phyloP scores from a whole-genome alignment of 495 filamentous ascomycete species.

The Aspergillus avenaceus region DNA sequence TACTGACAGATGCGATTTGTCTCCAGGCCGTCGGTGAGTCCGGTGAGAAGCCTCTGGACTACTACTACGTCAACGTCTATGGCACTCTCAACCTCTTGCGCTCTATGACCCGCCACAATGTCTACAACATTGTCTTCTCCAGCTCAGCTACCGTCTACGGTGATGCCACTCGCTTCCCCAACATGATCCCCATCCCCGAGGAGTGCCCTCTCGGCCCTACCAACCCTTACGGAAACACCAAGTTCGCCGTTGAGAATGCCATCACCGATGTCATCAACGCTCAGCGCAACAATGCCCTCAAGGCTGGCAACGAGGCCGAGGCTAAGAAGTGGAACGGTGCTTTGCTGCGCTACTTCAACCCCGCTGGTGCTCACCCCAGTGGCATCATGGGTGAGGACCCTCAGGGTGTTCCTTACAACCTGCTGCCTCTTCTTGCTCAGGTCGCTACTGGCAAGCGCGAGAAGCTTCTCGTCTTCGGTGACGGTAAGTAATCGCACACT shows the following conservation, averaged over 20 bases:
- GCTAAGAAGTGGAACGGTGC: conserved; percentile 86
- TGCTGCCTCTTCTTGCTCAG: conserved; percentile 89
- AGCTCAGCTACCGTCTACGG: conserved; percentile 96
- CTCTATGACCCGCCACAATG: conserved; percentile 83
- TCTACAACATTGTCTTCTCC: conserved; percentile 96
- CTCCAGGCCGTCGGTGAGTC: conserved; percentile 93
- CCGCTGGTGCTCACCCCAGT: conserved; percentile 87
- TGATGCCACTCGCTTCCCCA: conserved; percentile 89
- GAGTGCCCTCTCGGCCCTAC: conserved; percentile 92
- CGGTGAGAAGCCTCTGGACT: conserved; percentile 90
- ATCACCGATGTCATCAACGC: conserved; percentile 90
- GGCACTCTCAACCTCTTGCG: conserved; percentile 85
- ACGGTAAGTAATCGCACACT: conserved; percentile 61
- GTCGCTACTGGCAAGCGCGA: conserved; percentile 93
- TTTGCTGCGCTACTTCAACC: conserved; percentile 95
- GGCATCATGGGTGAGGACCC: conserved; percentile 99
- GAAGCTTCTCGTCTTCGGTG: conserved; percentile 90
- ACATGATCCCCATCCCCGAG: conserved; percentile 99
- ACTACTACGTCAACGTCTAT: conserved; percentile 94
- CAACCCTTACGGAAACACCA: conserved; percentile 96
- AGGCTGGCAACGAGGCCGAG: conserved; percentile 64
- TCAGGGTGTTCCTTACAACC: conserved; percentile 91
- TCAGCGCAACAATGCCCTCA: conserved; percentile 76
- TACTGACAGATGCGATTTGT: conserved; percentile 3
- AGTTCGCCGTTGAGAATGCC: conserved; percentile 82